Conservation (phyloP, 805 yeast species). For the Metschnikowia continentalis region DNA sequence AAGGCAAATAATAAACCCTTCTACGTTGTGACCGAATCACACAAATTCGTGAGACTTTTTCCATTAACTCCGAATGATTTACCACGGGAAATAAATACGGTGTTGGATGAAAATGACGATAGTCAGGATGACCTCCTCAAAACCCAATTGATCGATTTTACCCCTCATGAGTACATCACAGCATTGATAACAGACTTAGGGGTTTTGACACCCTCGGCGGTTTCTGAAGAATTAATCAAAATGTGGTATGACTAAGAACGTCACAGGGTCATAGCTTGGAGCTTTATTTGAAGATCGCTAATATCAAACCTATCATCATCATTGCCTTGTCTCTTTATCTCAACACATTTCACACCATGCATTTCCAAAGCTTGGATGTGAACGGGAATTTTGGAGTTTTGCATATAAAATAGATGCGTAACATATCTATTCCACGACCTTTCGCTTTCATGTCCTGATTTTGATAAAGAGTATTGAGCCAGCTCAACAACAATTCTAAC, state of each 20-base stretch:
- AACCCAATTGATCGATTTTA: conserved; percentile 67
- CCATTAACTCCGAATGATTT: conserved; percentile 92
- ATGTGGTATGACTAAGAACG: conserved; percentile 83
- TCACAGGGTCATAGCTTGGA: not conserved
- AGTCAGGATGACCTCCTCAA: conserved; percentile 23
- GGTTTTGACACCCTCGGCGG: conserved; percentile 95
- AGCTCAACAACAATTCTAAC: conserved; percentile 53
- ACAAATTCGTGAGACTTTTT: conserved; percentile 93
- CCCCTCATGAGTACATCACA: conserved; percentile 93
- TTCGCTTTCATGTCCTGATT: conserved; percentile 16
- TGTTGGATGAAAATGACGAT: conserved; percentile 21
- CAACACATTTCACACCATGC: conserved; percentile 47
- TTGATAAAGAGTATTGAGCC: conserved; percentile 47
- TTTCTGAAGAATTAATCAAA: conserved; percentile 95
- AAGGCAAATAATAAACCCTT: conserved; percentile 87
- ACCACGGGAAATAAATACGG: conserved; percentile 44
- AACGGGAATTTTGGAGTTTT: conserved; percentile 47
- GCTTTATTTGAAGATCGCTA: conserved; percentile 29
- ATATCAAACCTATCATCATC: conserved; percentile 37
- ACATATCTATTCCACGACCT: conserved; percentile 44
- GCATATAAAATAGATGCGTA: conserved; percentile 60
- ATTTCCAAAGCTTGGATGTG: conserved; percentile 37
- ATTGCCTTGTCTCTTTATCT: conserved; percentile 25
- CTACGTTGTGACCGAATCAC: conserved; percentile 91
- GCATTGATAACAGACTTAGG: conserved; percentile 96